Percentiles rank a stretch among this genome's conserved stretches.
Conservation (phyloP, 2,329 filamentous ascomycete species). For the Cordyceps sp. region DNA sequence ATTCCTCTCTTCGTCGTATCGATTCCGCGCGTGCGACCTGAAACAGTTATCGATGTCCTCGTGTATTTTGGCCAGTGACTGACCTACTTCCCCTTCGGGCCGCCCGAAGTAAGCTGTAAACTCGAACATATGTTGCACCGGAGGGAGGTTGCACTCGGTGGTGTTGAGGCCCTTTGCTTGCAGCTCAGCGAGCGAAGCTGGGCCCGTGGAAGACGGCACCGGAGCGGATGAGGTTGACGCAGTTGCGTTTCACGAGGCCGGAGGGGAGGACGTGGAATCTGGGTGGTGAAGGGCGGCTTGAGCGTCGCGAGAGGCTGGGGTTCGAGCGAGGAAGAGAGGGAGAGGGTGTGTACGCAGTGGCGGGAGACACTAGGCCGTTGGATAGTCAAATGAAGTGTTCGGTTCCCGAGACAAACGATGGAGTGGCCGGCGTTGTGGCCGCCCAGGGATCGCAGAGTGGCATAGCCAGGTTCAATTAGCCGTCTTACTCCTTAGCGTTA, state of each 20-base stretch:
- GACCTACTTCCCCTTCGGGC: slow-evolving; percentile 43
- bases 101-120: slow-evolving; percentile 54
- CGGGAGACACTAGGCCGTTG: no score
- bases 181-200: slow-evolving; percentile 21
- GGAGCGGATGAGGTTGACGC: slow-evolving; percentile 56
- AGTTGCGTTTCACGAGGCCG: slow-evolving; percentile 54
- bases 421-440: slow-evolving; percentile 13
- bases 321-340: slow-evolving; percentile 1
- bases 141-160: slow-evolving; percentile 40
- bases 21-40: slow-evolving; percentile 14
- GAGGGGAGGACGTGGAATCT: slow-evolving; percentile 49
- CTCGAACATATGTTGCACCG: slow-evolving; percentile 44
- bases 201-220: slow-evolving; percentile 45
- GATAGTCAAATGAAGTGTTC: slow-evolving; percentile 2
- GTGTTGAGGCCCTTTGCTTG: slow-evolving; percentile 11
- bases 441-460: no score
- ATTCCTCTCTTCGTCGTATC: slow-evolving; percentile 19
- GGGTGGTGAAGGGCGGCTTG: slow-evolving; percentile 8
- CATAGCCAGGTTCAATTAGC: no score
- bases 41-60: no score
- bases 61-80: no score
- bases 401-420: slow-evolving; percentile 7
- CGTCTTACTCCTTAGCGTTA: no score
- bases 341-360: slow-evolving; percentile 17
- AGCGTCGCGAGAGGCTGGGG: no score